Evolutionary conservation across 768 basidiomycete genomes (phyloP), one percentile per base, ranked within the genome.

Genomic region (Sutorius australiensis): DNA sequence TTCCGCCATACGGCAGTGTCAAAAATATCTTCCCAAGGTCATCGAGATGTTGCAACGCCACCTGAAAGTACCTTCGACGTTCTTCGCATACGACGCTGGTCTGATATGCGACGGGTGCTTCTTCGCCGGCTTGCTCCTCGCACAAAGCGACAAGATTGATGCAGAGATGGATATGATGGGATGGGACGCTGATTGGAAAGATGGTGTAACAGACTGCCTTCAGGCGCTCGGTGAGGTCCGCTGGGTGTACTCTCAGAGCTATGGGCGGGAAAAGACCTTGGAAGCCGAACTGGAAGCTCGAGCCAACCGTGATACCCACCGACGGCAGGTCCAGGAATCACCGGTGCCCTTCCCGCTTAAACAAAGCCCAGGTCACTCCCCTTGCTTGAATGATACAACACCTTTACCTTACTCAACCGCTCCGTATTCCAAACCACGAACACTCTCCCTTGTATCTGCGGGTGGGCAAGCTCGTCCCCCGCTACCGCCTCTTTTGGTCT

Each of bases 51-150:
- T 86, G 31, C 78, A 79, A 55, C 70, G 71, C 6, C 80, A 84
- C 59, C 63, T 81, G 6, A 69, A 59, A 11, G 63, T 73, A 21
- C 57, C 75, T 5, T 65, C 69, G 2, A 73, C 70, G 12, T 80
- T 95, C 59, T 92, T 97, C 64, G 78, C 78, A 60, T 95, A 87
- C 77, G 94, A 98, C 65, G 82, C 92, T 1, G 86, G 87, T 17
- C 77, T 95, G 5, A 83, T 94, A 48, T 81, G 89, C 17, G 93
- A 95, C 61, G 94, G 94, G 3, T 91, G 87, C 62, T 95, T 87
- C 77, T 95, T 87, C 61, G 89, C 90, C 4, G 92, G 84, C 2
- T 81, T 87, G 56, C 72, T 93, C 36, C 78, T 91, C 6, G 89
- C 88, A 0, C 83, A 80, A 52, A 66, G 72, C 8, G 82, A 79